These are phyloP conservation scores for Coemansia sp. DNA, from an alignment of 192 early-diverging fungal genomes.

Conservation along the genomic window DNA sequence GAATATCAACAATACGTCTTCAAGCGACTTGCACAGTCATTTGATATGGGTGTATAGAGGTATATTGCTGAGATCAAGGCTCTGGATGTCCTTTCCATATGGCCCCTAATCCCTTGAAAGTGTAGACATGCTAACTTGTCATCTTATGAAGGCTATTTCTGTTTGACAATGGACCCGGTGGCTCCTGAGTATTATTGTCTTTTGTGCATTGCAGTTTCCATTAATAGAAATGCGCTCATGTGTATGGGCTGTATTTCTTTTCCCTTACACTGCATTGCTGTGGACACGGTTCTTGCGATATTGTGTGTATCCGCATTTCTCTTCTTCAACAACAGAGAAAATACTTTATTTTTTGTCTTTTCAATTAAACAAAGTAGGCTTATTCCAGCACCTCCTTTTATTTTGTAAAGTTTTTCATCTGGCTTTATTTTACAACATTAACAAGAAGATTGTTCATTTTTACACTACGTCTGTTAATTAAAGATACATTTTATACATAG, in stretches of 20 bases:
- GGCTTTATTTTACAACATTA: background rate
- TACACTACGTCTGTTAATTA: background rate
- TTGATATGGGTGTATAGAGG: no score
- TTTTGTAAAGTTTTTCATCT: background rate
- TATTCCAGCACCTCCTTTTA: background rate
- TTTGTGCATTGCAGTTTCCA: background rate
- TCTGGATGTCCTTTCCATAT: no score
- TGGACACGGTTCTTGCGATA: background rate
- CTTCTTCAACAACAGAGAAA: background rate
- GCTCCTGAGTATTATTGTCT: background rate
- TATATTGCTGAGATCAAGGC: no score
- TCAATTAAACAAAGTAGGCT: no score
- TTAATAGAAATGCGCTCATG: background rate
- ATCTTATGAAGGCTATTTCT: background rate
- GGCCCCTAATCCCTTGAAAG: no score
- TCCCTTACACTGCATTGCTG: background rate
- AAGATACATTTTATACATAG: background rate
- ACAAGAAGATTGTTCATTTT: background rate
- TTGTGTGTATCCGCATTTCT: background rate
- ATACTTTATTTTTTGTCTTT: no score
- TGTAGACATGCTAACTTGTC: no score
- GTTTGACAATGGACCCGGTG: constrained; percentile 1
- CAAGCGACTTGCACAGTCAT: no score
- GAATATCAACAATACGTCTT: no score
- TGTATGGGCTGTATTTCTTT: background rate